Base-by-base conservation (phyloP, 106 monocot genomes). In the Platanthera zijinensis region DNA sequence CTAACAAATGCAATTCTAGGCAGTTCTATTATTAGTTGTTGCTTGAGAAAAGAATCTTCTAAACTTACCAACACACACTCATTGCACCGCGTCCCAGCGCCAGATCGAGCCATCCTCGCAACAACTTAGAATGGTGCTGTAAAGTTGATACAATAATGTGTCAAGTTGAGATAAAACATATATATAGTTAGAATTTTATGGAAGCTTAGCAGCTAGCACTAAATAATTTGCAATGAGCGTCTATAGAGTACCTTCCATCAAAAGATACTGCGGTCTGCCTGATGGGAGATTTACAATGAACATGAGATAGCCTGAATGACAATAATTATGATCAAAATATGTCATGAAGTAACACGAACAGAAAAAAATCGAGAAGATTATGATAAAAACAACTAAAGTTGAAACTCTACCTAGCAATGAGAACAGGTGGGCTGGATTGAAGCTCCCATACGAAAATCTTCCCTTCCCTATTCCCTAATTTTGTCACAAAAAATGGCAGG, bases 51-150 rank as follows among this genome's bases (percentile, higher is more conserved):
- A 61, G 59, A 18, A 66, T 32, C 12, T 19, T 30, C 28, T 32
- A 70, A 70, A 17, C 48, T 70, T 70, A 70, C 72, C 72, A 10
- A 3, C 73, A 80, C 30, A 49, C 10, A 61, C 48, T 91, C 80
- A 86, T 66, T 84, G 64, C 6, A 83, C 76, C 30, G 76, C 79
- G 83, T 96, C 96, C 96, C 96, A 96, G 30, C 96, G 88, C 96
- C 96, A 96, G 78, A 96, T 87, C 0, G 90, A 91, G 52, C 96
- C 96, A 83, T 96, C 96, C 81, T 96, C 96, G 74, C 92, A 91
- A 67, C 93, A 93, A 75, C 86, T 84, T 52, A 96, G 90, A 51
- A 96, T 96, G 66, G 90, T 96, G 80, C 96, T 96, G 87, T 73
- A 30, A 51, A 70, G 6, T 70, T 48, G 70, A 48, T 47, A 70